Percentiles rank a stretch among this genome's conserved stretches.
Conservation (phyloP, 192 early-diverging fungal genomes). For the Dissophora globulifera region DNA sequence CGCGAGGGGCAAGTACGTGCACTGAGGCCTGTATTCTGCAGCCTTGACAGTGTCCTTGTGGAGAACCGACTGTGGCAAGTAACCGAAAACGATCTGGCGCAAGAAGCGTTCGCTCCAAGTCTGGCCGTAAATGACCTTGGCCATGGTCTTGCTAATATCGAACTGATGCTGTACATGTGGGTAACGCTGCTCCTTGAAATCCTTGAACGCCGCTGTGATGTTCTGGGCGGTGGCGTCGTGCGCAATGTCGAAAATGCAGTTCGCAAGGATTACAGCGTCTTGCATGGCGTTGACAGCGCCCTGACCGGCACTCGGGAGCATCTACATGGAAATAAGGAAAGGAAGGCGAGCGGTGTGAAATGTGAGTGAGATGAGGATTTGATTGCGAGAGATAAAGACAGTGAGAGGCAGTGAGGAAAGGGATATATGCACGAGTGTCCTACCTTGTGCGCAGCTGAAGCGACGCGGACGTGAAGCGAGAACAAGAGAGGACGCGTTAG, state of each 20-base stretch:
- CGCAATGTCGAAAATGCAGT: slow-evolving; percentile 24
- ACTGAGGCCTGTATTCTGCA: slow-evolving; percentile 21
- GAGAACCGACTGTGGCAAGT: slow-evolving; percentile 21
- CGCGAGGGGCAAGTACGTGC: slow-evolving; percentile 13
- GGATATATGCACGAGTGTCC: not conserved
- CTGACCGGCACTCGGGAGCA: slow-evolving; percentile 37
- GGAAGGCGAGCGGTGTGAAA: no score
- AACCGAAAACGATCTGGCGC: slow-evolving; percentile 27
- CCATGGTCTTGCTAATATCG: slow-evolving; percentile 15
- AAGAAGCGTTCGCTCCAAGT: slow-evolving; percentile 19
- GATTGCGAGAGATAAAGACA: not conserved
- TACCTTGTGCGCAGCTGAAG: slow-evolving; percentile 32
- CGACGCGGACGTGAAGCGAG: no score
- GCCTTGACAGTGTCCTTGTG: slow-evolving; percentile 34
- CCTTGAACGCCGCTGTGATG: slow-evolving; percentile 15
- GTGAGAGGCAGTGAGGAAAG: not conserved
- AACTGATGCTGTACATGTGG: slow-evolving; percentile 25
- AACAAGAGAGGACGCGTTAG: not conserved
- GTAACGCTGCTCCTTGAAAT: slow-evolving; percentile 25
- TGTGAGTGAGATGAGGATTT: no score
- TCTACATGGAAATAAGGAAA: slow-evolving; percentile 1
- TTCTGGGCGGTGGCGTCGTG: not conserved
- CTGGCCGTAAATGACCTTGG: slow-evolving; percentile 23
- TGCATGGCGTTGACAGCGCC: slow-evolving; percentile 46
- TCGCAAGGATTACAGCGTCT: slow-evolving; percentile 29